These are phyloP conservation scores for Russula sp. DNA, from an alignment of 768 basidiomycete genomes.

Conservation along the genomic window DNA sequence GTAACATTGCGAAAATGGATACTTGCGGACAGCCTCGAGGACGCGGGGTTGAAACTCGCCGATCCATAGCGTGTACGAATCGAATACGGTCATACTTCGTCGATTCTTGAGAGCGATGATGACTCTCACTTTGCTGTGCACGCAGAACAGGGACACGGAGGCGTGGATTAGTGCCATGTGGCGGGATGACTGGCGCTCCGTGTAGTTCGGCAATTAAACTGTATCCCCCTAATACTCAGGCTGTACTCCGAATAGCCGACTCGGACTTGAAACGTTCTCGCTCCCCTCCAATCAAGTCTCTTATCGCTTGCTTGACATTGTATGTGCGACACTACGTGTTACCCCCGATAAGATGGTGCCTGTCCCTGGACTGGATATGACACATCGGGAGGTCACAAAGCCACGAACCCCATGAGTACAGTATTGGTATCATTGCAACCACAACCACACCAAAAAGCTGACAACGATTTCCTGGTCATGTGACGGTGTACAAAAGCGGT, in stretches of 20 bases:
- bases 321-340: not conserved
- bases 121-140: not conserved
- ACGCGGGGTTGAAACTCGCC: too few species aligned
- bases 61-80: not conserved
- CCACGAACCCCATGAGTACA: constrained; percentile 8
- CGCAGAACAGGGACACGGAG: not conserved
- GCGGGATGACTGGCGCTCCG: not conserved
- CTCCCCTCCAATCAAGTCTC: not conserved
- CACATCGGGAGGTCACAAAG: not conserved
- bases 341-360: not conserved
- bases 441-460: constrained; percentile 25
- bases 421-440: constrained; percentile 55
- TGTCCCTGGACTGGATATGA: constrained; percentile 2
- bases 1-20: not conserved
- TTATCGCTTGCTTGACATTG: not conserved
- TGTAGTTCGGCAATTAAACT: not conserved
- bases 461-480: too few species aligned
- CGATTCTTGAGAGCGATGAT: not conserved
- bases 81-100: not conserved
- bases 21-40: too few species aligned
- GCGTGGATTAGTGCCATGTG: not conserved
- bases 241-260: too few species aligned
- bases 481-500: too few species aligned
- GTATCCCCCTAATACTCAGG: too few species aligned
- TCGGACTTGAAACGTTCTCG: too few species aligned